Percentiles rank a stretch among this genome's conserved stretches.
phyloP scores from a whole-genome alignment of 345 rosid genomes.

The Conringia planisiliqua region DNA sequence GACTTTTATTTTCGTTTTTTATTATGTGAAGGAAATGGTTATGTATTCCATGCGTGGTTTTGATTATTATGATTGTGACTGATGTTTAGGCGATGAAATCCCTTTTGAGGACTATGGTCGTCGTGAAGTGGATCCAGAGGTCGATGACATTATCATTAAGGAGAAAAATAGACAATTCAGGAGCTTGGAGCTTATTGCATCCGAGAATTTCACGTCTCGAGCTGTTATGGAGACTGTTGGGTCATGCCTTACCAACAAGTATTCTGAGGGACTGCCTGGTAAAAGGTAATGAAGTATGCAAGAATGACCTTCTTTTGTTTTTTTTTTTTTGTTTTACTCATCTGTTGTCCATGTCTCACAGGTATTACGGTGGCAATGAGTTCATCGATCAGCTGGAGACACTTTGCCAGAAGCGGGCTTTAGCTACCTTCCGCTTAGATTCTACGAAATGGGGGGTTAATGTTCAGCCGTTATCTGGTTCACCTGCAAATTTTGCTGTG shows the following conservation, averaged over 20 bases:
- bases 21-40: not conserved
- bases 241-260: conserved; percentile 90
- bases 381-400: conserved; percentile 84
- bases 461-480: conserved; percentile 94
- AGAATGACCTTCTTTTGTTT: not conserved
- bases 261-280: conserved; percentile 92
- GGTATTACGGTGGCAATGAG: conserved; percentile 96
- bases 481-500: conserved; percentile 96
- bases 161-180: conserved; percentile 86
- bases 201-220: conserved; percentile 88
- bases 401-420: conserved; percentile 82
- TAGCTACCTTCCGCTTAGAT: conserved; percentile 74
- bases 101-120: conserved; percentile 55
- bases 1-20: not conserved
- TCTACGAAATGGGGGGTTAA: conserved; percentile 84
- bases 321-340: not conserved
- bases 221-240: conserved; percentile 98
- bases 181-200: conserved; percentile 93
- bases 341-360: conserved; percentile 18
- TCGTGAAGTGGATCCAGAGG: conserved; percentile 75
- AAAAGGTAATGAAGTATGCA: conserved; percentile 57
- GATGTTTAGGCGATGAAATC: conserved; percentile 41
- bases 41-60: not conserved
- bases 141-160: conserved; percentile 52
- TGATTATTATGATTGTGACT: not conserved